Conservation (phyloP, 2,329 filamentous ascomycete genomes). For the Botrytis paeoniae region DNA sequence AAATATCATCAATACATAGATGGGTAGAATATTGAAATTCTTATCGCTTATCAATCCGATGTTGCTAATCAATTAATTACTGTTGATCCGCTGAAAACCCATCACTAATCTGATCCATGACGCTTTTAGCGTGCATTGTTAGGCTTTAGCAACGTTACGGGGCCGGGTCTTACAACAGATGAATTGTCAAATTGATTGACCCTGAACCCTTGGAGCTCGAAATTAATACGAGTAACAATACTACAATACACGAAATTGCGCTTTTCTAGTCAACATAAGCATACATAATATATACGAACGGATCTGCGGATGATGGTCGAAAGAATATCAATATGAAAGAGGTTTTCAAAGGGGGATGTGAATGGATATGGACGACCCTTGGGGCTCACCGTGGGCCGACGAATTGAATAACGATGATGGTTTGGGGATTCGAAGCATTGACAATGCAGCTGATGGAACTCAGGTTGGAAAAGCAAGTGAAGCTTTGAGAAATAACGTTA, state of each 20-base stretch:
- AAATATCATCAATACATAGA: neutral
- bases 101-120: neutral
- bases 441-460: conserved; percentile 16
- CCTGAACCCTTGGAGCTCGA: conserved; percentile 7
- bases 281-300: conserved; percentile 4
- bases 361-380: conserved; percentile 41
- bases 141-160: conserved; percentile 7
- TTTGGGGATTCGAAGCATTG: neutral
- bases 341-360: conserved; percentile 8
- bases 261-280: neutral
- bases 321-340: conserved; percentile 36
- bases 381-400: conserved; percentile 42
- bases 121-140: conserved; percentile 16
- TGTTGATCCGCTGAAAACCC: conserved; percentile 5
- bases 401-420: conserved; percentile 24
- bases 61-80: conserved; percentile 4
- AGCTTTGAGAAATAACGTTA: conserved; percentile 27
- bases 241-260: conserved; percentile 8
- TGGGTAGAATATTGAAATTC: conserved; percentile 20
- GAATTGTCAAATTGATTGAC: conserved; percentile 20
- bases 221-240: conserved; percentile 9
- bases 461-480: conserved; percentile 23
- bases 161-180: conserved; percentile 17
- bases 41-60: conserved; percentile 37
- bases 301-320: conserved; percentile 4